phyloP scores from a whole-genome alignment of 169 alveolate species.

The Plasmodium inui region DNA sequence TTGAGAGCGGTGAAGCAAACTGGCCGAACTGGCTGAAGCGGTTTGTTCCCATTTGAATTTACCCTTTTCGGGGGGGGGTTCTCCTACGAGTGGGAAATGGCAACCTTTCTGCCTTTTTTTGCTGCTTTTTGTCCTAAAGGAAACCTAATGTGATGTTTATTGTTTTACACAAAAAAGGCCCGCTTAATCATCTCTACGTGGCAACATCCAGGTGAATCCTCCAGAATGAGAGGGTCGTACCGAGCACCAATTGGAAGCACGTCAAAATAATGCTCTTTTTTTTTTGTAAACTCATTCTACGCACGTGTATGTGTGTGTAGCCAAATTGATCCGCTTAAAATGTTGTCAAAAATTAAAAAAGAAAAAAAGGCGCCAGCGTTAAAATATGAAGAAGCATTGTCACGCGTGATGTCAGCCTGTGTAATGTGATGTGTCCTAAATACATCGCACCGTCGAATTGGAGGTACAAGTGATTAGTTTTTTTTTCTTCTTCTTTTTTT shows the following conservation, averaged over 20 bases:
- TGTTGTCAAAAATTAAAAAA: background rate
- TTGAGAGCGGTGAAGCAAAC: background rate
- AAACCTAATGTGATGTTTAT: background rate
- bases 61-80: background rate
- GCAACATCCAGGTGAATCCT: background rate
- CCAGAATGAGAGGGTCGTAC: background rate
- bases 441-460: background rate
- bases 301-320: background rate
- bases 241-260: background rate
- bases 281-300: background rate
- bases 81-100: background rate
- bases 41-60: background rate
- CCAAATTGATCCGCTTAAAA: background rate
- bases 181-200: background rate
- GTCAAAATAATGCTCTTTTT: background rate
- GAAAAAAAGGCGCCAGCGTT: background rate
- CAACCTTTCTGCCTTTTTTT: background rate
- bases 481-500: slow-evolving; percentile 4
- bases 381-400: background rate
- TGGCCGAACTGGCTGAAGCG: background rate
- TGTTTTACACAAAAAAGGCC: background rate
- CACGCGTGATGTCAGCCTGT: background rate
- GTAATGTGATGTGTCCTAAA: background rate
- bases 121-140: background rate
- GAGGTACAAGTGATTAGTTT: background rate